Base-by-base conservation (phyloP, 257 asterid genomes). In the Thymus quinquecostatus region DNA sequence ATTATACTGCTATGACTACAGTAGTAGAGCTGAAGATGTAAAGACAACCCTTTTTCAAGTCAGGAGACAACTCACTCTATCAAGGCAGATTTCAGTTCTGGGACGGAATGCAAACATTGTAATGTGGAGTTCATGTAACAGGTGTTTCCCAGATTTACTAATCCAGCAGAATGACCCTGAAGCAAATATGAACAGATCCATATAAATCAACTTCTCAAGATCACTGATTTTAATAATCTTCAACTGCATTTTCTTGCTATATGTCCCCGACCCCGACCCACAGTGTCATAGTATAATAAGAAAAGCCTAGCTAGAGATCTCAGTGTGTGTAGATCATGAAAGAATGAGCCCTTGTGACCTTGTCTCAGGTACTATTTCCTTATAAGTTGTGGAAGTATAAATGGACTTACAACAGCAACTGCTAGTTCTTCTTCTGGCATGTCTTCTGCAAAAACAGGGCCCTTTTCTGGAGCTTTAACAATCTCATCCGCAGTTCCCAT, bases 401-500 rank as follows among this genome's bases (percentile, higher is more conserved):
- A 61, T 70, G 62, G 81, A 84, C 87, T 82, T 70, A 92, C 98
- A 82, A 95, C 80, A 65, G 82, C 76, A 79, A 88, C 78, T 64
- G 54, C 94, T 79, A 50, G 97, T 66, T 91, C 96, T 79, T 88
- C 98, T 85, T 95, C 99, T 56, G 99, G 98, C 94, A 95, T 76
- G 87, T 95, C 99, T 81, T 95, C 99, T 8, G 83, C 96, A 79
- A 95, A 95, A 69, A 95, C 68, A 21, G 94, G 94, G n/a, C 92
- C 91, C 72, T 92, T 90, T 76, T 95, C 98, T 29, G 99, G 99
- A 70, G 98, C 98, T 89, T 92, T 95, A 40, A 95, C 88, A 60
- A 95, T 85, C 84, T 92, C 99, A 79, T 88, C 99, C 13, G 97
- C 99, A 47, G 97, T 95, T 80, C 99, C 99, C 98, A 92, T 95